Conservation (phyloP, 2,329 filamentous ascomycete species). For the Calonectria naviculata region DNA sequence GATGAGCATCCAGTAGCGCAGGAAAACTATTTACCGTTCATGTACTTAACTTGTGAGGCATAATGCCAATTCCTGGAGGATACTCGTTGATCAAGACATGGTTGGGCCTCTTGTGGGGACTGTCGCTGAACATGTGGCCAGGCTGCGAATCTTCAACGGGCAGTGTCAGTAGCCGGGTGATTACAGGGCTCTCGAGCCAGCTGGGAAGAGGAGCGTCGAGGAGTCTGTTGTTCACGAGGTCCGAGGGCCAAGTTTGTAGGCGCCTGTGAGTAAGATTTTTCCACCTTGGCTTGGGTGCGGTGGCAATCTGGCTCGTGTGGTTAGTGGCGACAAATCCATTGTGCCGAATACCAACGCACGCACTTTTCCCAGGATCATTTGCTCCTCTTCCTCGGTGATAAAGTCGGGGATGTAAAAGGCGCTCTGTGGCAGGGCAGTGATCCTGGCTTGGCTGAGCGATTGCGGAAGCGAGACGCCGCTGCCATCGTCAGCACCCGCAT, state of each 20-base stretch:
- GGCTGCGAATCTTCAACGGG: constrained; percentile 46
- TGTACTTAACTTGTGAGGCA: constrained; percentile 81
- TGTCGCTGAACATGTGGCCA: constrained; percentile 64
- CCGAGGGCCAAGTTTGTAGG: constrained; percentile 90
- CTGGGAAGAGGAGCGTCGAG: constrained; percentile 78
- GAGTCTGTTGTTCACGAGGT: constrained; percentile 82
- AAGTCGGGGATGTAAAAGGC: constrained; percentile 92
- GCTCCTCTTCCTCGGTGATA: constrained; percentile 81
- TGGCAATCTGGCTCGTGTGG: constrained; percentile 57
- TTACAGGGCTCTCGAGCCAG: constrained; percentile 79
- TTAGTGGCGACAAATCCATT: constrained; percentile 26
- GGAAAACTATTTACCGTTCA: constrained; percentile 23
- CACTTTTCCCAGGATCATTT: constrained; percentile 77
- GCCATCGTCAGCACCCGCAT: constrained; percentile 7
- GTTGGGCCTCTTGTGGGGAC: constrained; percentile 83
- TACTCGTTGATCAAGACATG: constrained; percentile 97
- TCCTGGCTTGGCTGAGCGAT: constrained; percentile 61
- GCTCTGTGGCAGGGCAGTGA: constrained; percentile 67
- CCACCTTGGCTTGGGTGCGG: constrained; percentile 82
- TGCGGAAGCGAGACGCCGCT: constrained; percentile 52
- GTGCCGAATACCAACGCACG: constrained; percentile 35
- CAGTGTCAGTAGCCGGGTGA: constrained; percentile 69
- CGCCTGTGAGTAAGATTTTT: constrained; percentile 88
- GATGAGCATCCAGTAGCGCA: constrained; percentile 45
- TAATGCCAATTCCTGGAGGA: constrained; percentile 87